phyloP scores from a whole-genome alignment of 805 yeast species.

The Wickerhamiella siamensis region DNA sequence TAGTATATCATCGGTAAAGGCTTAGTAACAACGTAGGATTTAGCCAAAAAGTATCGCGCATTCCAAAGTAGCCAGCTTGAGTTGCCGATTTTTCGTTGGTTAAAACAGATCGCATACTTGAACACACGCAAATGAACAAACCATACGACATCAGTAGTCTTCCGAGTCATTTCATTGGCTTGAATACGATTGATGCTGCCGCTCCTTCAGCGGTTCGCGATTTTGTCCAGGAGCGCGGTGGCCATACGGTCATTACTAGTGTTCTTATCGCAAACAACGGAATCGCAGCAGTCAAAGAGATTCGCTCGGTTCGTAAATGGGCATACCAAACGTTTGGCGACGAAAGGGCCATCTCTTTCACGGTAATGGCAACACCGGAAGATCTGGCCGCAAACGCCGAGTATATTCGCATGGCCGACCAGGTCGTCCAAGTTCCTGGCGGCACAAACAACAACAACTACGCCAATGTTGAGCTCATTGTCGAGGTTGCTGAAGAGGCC shows the following conservation, averaged over 20 bases:
- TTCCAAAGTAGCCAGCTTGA: background rate
- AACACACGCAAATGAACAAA: slow-evolving; percentile 5
- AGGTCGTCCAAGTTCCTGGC: slow-evolving; percentile 96
- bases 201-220: slow-evolving; percentile 60
- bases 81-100: background rate
- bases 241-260: slow-evolving; percentile 80
- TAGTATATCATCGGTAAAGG: background rate
- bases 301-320: slow-evolving; percentile 96
- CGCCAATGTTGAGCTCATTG: slow-evolving; percentile 95
- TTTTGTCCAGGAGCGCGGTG: slow-evolving; percentile 72
- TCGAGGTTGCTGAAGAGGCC: slow-evolving; percentile 93
- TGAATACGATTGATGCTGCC: slow-evolving; percentile 61
- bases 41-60: background rate
- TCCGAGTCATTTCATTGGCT: slow-evolving; percentile 68
- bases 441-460: slow-evolving; percentile 97
- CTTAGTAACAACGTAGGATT: background rate
- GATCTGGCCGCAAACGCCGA: slow-evolving; percentile 95
- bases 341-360: slow-evolving; percentile 84
- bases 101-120: background rate
- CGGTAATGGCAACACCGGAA: slow-evolving; percentile 99
- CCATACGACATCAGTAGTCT: slow-evolving; percentile 26
- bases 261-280: slow-evolving; percentile 95
- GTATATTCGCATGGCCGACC: slow-evolving; percentile 98
- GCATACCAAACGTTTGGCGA: slow-evolving; percentile 98
- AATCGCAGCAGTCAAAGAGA: slow-evolving; percentile 98